phyloP scores from a whole-genome alignment of 2,329 filamentous ascomycete species.

The Fusarium tanahbumbuense region DNA sequence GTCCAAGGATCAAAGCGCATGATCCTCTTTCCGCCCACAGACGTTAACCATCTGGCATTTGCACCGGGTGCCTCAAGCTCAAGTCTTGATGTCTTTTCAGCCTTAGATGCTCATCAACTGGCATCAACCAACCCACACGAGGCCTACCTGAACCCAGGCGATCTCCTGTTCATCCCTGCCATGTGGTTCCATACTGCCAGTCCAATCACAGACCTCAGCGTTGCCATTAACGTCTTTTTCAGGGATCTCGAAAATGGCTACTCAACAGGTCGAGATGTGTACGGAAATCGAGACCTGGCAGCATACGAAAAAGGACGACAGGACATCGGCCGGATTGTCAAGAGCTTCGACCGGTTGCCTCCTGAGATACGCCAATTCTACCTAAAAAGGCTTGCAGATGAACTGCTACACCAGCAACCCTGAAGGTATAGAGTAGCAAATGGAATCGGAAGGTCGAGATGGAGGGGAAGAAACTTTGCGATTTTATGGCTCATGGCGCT shows the following conservation, averaged over 20 bases:
- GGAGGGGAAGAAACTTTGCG: conserved; percentile 3
- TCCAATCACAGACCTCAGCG: conserved; percentile 68
- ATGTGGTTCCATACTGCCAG: conserved; percentile 85
- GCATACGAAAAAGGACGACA: conserved; percentile 84
- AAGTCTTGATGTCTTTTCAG: conserved; percentile 75
- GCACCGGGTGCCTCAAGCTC: conserved; percentile 84
- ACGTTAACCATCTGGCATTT: conserved; percentile 77
- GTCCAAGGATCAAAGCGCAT: conserved; percentile 78
- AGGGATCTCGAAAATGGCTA: conserved; percentile 75
- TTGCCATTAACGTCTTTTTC: conserved; percentile 94
- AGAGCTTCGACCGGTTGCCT: conserved; percentile 73
- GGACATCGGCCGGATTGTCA: conserved; percentile 75
- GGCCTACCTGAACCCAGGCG: conserved; percentile 74
- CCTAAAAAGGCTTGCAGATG: conserved; percentile 75
- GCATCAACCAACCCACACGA: conserved; percentile 71
- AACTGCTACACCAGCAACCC: conserved; percentile 60
- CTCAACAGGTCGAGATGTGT: conserved; percentile 81
- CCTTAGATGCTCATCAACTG: conserved; percentile 55
- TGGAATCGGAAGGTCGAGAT: background rate
- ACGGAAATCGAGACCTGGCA: conserved; percentile 86
- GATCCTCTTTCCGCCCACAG: conserved; percentile 80
- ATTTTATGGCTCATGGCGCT: conserved; percentile 3
- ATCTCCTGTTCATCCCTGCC: conserved; percentile 83
- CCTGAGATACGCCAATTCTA: conserved; percentile 79
- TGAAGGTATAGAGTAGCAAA: conserved; percentile 8